Evolutionary conservation across 2,329 filamentous ascomycete species (phyloP).

Genomic region (Epicoccum sorghinum): DNA sequence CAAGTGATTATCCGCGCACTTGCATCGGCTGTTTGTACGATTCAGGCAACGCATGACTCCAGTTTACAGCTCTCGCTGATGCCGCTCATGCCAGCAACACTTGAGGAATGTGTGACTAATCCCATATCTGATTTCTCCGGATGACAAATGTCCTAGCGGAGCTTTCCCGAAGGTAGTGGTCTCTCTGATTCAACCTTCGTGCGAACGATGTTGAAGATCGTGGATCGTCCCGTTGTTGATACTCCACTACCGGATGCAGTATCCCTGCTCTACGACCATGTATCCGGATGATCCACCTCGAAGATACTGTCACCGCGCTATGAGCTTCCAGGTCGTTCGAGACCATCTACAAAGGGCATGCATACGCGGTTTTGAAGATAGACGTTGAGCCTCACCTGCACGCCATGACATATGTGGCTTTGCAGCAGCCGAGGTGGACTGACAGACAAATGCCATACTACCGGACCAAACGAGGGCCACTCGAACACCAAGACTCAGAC

Average conservation of each 20-base stretch:
- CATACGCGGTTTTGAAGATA: background rate
- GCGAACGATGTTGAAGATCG: conserved; percentile 21
- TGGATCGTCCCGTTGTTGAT: conserved; percentile 27
- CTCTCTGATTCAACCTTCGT: conserved; percentile 2
- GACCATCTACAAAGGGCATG: background rate
- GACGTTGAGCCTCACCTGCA: conserved; percentile 6
- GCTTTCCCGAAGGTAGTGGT: background rate
- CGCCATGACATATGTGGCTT: conserved; percentile 15
- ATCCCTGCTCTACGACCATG: conserved; percentile 18
- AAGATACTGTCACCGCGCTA: conserved; percentile 2
- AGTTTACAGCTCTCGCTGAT: background rate
- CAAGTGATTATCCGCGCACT: background rate
- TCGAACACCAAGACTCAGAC: background rate
- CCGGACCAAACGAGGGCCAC: background rate
- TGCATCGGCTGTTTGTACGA: background rate
- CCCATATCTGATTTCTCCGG: background rate
- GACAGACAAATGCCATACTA: background rate
- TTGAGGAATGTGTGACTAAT: background rate
- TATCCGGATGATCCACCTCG: background rate
- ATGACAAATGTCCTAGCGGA: conserved; percentile 4
- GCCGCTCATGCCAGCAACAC: conserved; percentile 2
- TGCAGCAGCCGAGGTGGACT: background rate
- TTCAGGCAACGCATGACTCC: conserved; percentile 5
- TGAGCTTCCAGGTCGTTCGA: conserved; percentile 1
- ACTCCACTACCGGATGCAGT: conserved; percentile 18